A percentile compares a stretch with the other conserved stretches of the same genome.
phyloP scores from a whole-genome alignment of 108 stramenopile genomes.

The Nitzschia inconspicua region DNA sequence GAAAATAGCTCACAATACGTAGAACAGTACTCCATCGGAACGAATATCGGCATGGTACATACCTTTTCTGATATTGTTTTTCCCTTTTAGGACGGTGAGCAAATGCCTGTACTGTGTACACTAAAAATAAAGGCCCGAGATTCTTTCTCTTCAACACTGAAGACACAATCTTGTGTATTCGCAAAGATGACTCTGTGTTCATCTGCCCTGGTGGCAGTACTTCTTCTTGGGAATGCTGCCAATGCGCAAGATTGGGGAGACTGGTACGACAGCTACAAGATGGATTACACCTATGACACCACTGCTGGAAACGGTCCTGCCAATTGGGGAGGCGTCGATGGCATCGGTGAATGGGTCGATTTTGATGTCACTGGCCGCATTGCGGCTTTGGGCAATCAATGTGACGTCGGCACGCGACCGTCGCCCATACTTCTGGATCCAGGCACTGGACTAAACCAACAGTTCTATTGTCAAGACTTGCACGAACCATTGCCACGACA shows the following conservation, averaged over 20 bases:
- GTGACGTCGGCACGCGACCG: neutral
- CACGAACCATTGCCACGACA: conserved; percentile 22
- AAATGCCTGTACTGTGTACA: too few species aligned
- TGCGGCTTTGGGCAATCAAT: neutral
- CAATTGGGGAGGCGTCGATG: conserved; percentile 3
- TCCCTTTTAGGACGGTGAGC: too few species aligned
- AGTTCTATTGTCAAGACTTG: conserved; percentile 22
- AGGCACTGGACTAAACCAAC: neutral
- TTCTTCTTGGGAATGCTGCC: too few species aligned
- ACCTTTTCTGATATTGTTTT: too few species aligned
- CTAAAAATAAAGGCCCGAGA: too few species aligned
- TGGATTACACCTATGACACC: conserved; percentile 7
- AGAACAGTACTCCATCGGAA: too few species aligned
- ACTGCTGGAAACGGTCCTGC: conserved; percentile 1
- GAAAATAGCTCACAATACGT: too few species aligned
- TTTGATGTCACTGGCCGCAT: neutral
- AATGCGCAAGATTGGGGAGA: neutral
- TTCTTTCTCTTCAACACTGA: too few species aligned
- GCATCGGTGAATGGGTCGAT: neutral
- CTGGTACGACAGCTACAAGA: conserved; percentile 6
- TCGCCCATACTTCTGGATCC: neutral
- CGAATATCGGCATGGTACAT: too few species aligned
- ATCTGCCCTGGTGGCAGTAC: too few species aligned
- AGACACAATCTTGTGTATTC: too few species aligned
- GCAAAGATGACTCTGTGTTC: too few species aligned